Evolutionary conservation across 2,329 filamentous ascomycete genomes (phyloP).

Genomic region (Coleophoma cylindrospora): DNA sequence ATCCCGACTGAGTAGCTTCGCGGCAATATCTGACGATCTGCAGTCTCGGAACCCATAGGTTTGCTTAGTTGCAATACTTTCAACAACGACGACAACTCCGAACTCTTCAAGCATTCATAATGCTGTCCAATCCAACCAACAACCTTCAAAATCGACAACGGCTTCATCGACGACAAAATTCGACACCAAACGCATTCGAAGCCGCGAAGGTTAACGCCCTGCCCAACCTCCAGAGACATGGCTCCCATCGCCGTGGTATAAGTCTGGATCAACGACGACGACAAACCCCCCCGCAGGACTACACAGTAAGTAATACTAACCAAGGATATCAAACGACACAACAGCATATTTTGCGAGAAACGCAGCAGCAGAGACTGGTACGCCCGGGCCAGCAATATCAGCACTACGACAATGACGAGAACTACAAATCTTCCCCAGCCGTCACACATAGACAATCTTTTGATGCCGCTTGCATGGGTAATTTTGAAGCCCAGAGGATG

Average conservation of each 20-base stretch:
- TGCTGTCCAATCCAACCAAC: slow-evolving; percentile 74
- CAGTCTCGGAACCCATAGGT: slow-evolving; percentile 46
- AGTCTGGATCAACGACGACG: slow-evolving; percentile 72
- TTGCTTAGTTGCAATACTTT: slow-evolving; percentile 42
- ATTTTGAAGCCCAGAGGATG: slow-evolving; percentile 21
- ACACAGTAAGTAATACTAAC: slow-evolving; percentile 50
- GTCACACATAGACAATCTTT: slow-evolving; percentile 49
- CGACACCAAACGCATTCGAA: slow-evolving; percentile 75
- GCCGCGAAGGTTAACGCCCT: slow-evolving; percentile 65
- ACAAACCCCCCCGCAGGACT: slow-evolving; percentile 36
- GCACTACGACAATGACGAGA: slow-evolving; percentile 37
- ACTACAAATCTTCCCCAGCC: slow-evolving; percentile 52
- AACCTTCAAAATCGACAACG: slow-evolving; percentile 69
- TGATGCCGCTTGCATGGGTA: slow-evolving; percentile 35
- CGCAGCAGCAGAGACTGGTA: slow-evolving; percentile 81
- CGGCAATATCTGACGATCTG: slow-evolving; percentile 21
- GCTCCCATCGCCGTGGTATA: slow-evolving; percentile 73
- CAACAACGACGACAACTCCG: slow-evolving; percentile 52
- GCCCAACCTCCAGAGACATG: slow-evolving; percentile 49
- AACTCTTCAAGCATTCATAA: slow-evolving; percentile 66
- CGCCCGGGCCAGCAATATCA: slow-evolving; percentile 58
- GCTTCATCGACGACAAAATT: slow-evolving; percentile 82
- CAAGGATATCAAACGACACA: slow-evolving; percentile 44
- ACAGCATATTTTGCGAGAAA: slow-evolving; percentile 84
- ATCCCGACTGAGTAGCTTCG: slow-evolving; percentile 17